Conservation (phyloP, 306 rosid species). For the Arachis hypogaea region DNA sequence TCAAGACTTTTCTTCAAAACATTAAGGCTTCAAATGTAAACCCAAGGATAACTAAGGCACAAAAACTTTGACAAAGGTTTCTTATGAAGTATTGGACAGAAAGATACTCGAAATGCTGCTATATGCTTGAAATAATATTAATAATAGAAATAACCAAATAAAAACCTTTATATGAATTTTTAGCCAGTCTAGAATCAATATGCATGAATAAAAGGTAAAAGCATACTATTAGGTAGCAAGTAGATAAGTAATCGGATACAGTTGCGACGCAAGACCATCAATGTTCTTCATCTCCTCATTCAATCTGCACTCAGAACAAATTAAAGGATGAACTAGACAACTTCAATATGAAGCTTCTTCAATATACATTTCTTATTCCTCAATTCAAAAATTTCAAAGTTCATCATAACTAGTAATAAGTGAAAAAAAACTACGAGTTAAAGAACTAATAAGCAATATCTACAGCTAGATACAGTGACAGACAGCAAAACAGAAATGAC, state of each 20-base stretch:
- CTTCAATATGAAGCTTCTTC: slow-evolving; percentile 14
- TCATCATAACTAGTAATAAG: background rate
- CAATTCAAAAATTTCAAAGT: background rate
- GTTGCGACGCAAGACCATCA: slow-evolving; percentile 65
- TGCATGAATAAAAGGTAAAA: slow-evolving; percentile 3
- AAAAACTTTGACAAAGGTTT: slow-evolving; percentile 1
- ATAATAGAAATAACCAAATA: background rate
- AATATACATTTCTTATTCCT: background rate
- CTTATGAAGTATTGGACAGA: slow-evolving; percentile 15
- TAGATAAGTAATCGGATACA: slow-evolving; percentile 60
- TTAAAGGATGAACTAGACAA: slow-evolving; percentile 4
- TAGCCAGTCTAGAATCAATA: slow-evolving; percentile 5
- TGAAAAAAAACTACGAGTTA: too few species aligned
- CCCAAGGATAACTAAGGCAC: slow-evolving; percentile 14
- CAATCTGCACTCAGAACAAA: slow-evolving; percentile 55
- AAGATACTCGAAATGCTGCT: background rate
- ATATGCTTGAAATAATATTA: too few species aligned
- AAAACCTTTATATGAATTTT: background rate
- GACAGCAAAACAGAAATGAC: background rate
- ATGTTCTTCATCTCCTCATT: slow-evolving; percentile 86
- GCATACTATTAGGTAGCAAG: slow-evolving; percentile 5
- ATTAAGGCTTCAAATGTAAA: slow-evolving; percentile 58
- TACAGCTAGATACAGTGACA: background rate
- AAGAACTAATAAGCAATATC: background rate
- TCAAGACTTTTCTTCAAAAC: slow-evolving; percentile 60